Evolutionary conservation across 2,329 filamentous ascomycete species (phyloP).

Genomic region (Colletotrichum sp.): DNA sequence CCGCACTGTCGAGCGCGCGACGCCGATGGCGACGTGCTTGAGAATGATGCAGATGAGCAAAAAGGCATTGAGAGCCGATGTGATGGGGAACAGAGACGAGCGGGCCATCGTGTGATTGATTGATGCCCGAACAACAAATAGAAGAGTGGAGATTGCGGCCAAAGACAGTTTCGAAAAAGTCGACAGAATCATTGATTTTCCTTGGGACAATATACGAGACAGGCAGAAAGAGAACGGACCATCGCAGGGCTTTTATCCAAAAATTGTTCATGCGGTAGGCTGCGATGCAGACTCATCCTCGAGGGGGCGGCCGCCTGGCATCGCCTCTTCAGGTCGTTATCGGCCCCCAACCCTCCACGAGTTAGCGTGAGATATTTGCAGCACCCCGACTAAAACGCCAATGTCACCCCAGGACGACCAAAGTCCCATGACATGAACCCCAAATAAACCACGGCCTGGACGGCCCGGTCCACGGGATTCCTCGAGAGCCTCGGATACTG

Average conservation of each 20-base stretch:
- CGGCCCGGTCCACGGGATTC: background rate
- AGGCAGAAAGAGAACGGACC: background rate
- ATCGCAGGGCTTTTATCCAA: background rate
- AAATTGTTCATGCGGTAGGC: background rate
- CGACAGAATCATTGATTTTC: background rate
- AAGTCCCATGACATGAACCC: background rate
- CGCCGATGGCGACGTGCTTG: conserved; percentile 8
- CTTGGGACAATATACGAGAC: background rate
- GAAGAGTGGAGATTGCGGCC: background rate
- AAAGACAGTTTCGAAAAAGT: background rate
- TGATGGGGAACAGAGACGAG: conserved; percentile 1
- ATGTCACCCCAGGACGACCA: background rate
- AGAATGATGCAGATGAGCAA: conserved; percentile 15
- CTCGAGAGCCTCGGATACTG: background rate
- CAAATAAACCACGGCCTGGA: background rate
- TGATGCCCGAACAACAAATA: background rate
- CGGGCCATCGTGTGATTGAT: background rate
- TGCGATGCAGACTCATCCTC: background rate
- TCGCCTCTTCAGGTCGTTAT: background rate
- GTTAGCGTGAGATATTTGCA: background rate
- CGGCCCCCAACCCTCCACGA: background rate
- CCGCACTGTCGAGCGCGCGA: background rate
- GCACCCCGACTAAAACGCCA: background rate
- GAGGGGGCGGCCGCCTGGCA: background rate
- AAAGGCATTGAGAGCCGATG: conserved; percentile 4